A percentile compares a stretch with the other conserved stretches of the same genome.
Evolutionary conservation across 352 stramenopile species (phyloP).

Genomic region (Pythium myriotylum): DNA sequence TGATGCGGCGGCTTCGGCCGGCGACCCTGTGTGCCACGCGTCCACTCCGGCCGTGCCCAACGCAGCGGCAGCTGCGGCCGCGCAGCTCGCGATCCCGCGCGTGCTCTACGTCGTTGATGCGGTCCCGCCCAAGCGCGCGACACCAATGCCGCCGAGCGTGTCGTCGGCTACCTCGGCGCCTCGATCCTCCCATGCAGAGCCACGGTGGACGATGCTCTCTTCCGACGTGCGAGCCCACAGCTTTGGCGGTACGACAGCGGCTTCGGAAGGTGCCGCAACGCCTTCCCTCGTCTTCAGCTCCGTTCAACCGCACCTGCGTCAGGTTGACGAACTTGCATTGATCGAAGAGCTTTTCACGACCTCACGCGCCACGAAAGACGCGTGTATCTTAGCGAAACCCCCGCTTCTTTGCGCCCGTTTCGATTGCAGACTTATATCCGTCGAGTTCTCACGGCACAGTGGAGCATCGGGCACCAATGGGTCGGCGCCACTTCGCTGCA

Average conservation of each 20-base stretch:
- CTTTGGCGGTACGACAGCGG: constrained; percentile 19
- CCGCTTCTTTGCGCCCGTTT: constrained; percentile 76
- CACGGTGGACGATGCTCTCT: constrained; percentile 35
- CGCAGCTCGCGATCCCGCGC: constrained; percentile 31
- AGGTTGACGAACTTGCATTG: constrained; percentile 69
- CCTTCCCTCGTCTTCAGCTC: constrained; percentile 24
- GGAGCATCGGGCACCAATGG: neutral
- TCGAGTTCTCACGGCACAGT: constrained; percentile 48
- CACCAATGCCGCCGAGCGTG: neutral
- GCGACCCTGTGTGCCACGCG: neutral
- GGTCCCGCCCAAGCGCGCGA: constrained; percentile 46
- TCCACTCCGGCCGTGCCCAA: constrained; percentile 4
- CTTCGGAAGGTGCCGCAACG: constrained; percentile 13
- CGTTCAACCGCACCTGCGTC: constrained; percentile 26
- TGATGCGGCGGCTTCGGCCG: neutral
- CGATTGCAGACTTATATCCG: constrained; percentile 65
- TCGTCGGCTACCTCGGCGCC: constrained; percentile 5
- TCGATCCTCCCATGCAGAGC: constrained; percentile 17
- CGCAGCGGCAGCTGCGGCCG: constrained; percentile 2
- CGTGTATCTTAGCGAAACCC: constrained; percentile 60
- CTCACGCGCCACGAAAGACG: constrained; percentile 54
- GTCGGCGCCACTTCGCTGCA: constrained; percentile 53
- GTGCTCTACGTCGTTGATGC: constrained; percentile 82
- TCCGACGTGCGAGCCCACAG: constrained; percentile 27
- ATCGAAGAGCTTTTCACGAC: constrained; percentile 73